Base-by-base conservation (phyloP, 257 asterid genomes). In the Solanum chilense region DNA sequence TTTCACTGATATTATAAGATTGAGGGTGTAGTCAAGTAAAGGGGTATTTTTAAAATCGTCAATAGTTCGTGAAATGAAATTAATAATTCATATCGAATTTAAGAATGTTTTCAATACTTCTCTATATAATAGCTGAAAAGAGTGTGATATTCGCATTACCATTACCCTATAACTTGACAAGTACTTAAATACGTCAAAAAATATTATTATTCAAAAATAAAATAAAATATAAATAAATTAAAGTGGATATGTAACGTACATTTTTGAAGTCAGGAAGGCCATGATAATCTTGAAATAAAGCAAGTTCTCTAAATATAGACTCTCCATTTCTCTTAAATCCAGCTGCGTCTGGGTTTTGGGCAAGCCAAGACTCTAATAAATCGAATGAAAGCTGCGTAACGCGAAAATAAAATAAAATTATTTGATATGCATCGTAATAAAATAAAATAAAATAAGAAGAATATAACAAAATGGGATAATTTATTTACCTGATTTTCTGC, bases 221-320 rank as follows among this genome's bases (percentile, higher is more conserved):
- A 33, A 3, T n/a, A 33, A 35, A 33, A 49, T 49, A 15, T 49
- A 49, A 49, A 49, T 6, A 52, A 56, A 56, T 56, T 20, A 56
- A 56, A 18, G 64, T 56, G 64, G 25, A 20, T 18, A 56, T 68
- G 5, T 27, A 27, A 69, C n/a, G 80, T 71, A 86, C 88, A 25
- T 86, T 86, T 75, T 86, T 86, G 44, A 86, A 75, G 20, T 64
- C 82, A 13, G 85, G 74, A 49, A 86, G 35, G 15, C 88, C 88
- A 15, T 86, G 58, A 25, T 86, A 86, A 35, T 86, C 85, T 56
- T 86, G 88, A 75, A 86, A 86, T 56, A 86, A 37, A 74, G 88
- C 85, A 70, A 86, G 83, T 58, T 86, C 62, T 58, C 83, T 52
- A 27, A 86, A 86, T 69, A 84, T 42, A 7, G 87, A 66, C 45